Conservation (phyloP, 768 basidiomycete genomes). For the Crepidotus variabilis region DNA sequence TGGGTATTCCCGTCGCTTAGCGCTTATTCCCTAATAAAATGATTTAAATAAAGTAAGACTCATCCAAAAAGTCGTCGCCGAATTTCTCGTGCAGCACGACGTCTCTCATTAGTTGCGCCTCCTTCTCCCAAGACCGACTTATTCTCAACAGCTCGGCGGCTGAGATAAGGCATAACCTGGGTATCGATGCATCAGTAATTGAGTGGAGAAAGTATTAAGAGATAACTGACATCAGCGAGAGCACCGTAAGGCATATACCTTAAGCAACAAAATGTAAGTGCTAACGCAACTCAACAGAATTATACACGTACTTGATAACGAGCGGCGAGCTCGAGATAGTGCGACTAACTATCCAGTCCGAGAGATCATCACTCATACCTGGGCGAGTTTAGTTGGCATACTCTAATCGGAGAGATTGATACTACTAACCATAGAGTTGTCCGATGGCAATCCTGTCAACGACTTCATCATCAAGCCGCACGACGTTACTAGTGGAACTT, state of each 20-base stretch:
- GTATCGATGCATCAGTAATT: neutral
- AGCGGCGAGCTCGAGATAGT: constrained; percentile 57
- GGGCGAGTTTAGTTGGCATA: too few species aligned
- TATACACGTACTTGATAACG: constrained; percentile 61
- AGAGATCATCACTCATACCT: constrained; percentile 88
- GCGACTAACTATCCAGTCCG: constrained; percentile 59
- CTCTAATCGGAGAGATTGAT: neutral
- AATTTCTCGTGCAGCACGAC: neutral
- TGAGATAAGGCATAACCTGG: constrained; percentile 87
- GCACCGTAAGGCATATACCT: constrained; percentile 77
- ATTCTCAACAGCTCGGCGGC: constrained; percentile 89
- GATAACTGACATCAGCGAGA: constrained; percentile 50
- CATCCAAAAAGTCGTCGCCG: neutral
- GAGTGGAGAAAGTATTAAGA: neutral
- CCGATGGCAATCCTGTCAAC: constrained; percentile 69
- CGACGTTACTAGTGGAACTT: constrained; percentile 12
- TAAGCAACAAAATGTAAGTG: neutral
- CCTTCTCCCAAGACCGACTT: constrained; percentile 69
- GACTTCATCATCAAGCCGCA: constrained; percentile 46
- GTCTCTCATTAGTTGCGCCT: neutral
- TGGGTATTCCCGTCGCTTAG: too few species aligned
- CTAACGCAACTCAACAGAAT: neutral
- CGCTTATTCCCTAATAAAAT: too few species aligned
- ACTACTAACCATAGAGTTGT: constrained; percentile 74
- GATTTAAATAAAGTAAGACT: neutral